Percentiles rank a stretch among this genome's conserved stretches.
phyloP scores from a whole-genome alignment of 139 green algal species.

The Tetradesmus lagerheimii region DNA sequence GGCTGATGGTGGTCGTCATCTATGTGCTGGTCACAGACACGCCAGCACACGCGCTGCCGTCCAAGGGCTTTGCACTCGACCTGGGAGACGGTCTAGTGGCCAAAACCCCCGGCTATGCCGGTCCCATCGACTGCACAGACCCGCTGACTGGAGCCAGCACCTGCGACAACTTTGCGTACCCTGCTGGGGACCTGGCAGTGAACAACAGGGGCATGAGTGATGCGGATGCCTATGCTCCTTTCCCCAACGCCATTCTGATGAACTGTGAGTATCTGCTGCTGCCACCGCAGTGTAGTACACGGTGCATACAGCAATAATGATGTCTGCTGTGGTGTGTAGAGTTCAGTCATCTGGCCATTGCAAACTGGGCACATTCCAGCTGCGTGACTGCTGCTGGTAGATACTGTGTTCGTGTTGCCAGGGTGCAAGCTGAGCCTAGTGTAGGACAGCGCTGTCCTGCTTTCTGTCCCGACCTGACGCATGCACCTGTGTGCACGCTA shows the following conservation, averaged over 20 bases:
- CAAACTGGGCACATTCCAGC: too few species aligned
- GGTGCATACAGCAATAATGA: too few species aligned
- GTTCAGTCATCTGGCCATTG: too few species aligned
- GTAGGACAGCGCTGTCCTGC: too few species aligned
- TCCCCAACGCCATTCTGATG: constrained; percentile 59
- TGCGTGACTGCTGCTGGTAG: too few species aligned
- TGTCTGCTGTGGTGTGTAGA: too few species aligned
- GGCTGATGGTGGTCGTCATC: constrained; percentile 22
- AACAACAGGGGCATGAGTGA: constrained; percentile 50
- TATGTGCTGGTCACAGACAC: constrained; percentile 38
- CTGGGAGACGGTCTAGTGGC: constrained; percentile 45
- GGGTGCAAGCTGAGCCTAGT: too few species aligned
- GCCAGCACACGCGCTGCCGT: neutral
- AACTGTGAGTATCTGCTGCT: constrained; percentile 10
- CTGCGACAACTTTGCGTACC: constrained; percentile 62
- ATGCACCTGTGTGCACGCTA: neutral
- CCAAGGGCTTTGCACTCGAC: constrained; percentile 37
- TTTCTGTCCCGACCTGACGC: too few species aligned
- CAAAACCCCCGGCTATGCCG: constrained; percentile 33
- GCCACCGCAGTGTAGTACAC: too few species aligned
- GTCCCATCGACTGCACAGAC: constrained; percentile 36
- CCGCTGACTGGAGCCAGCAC: constrained; percentile 23
- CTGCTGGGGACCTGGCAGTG: constrained; percentile 49
- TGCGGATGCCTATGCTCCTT: constrained; percentile 47
- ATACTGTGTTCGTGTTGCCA: too few species aligned